Conservation (phyloP, 163 green algal genomes). For the Scenedesmus sp. region DNA sequence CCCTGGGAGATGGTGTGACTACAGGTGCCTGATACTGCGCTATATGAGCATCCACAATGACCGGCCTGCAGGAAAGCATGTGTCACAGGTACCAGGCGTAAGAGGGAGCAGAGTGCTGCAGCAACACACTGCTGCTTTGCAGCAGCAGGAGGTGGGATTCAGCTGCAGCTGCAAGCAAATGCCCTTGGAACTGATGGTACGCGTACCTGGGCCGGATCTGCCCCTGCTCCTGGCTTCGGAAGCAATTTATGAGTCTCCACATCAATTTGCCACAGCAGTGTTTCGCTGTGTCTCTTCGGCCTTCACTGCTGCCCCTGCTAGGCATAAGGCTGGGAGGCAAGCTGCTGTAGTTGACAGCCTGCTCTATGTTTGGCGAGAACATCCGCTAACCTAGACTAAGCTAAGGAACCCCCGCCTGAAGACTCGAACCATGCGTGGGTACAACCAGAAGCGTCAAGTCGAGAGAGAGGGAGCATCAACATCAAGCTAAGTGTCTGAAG, state of each 20-base stretch:
- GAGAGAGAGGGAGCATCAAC: background rate
- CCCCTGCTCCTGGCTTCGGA: slow-evolving; percentile 34
- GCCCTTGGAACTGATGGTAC: background rate
- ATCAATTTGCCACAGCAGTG: slow-evolving; percentile 38
- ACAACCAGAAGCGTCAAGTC: background rate
- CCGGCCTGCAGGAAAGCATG: slow-evolving; percentile 8
- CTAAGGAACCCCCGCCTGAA: slow-evolving; percentile 16
- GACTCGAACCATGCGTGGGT: background rate
- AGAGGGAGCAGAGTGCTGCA: background rate
- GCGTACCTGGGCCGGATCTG: slow-evolving; percentile 21
- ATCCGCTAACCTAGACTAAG: slow-evolving; percentile 19
- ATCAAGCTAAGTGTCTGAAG: background rate
- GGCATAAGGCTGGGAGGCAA: slow-evolving; percentile 13
- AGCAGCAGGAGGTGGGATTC: background rate
- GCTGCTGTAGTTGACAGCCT: slow-evolving; percentile 10
- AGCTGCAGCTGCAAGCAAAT: background rate
- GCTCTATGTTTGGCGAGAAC: slow-evolving; percentile 46
- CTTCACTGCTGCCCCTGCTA: background rate
- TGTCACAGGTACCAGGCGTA: background rate
- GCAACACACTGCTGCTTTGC: background rate
- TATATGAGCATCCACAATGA: slow-evolving; percentile 25
- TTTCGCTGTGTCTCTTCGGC: background rate
- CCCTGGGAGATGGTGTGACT: slow-evolving; percentile 39
- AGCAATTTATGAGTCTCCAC: slow-evolving; percentile 54
- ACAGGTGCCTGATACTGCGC: slow-evolving; percentile 47